A percentile compares a stretch with the other conserved stretches of the same genome.
These are phyloP conservation scores for Stemphylium vesicarium DNA, from an alignment of 2,329 filamentous ascomycete genomes.

Conservation along the genomic window DNA sequence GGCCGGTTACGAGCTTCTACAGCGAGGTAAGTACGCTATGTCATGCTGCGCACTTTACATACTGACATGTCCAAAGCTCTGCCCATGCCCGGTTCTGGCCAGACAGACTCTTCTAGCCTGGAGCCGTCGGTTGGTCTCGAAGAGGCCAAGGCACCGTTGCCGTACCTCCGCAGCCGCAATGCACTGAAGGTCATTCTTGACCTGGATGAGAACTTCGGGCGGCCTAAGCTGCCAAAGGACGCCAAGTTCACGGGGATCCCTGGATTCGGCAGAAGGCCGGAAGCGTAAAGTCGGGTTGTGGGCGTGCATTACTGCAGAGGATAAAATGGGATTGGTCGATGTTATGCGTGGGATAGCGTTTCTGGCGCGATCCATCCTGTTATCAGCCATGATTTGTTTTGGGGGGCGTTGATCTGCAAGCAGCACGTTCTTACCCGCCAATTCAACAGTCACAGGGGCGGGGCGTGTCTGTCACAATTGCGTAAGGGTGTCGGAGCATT, in stretches of 20 bases:
- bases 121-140: constrained; percentile 69
- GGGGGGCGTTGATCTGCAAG: constrained; percentile 28
- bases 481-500: constrained; percentile 9
- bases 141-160: constrained; percentile 68
- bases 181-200: constrained; percentile 95
- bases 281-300: constrained; percentile 25
- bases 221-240: constrained; percentile 63
- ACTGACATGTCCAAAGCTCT: constrained; percentile 54
- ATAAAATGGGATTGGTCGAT: constrained; percentile 42
- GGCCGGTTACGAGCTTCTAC: constrained; percentile 90
- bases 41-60: background rate
- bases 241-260: constrained; percentile 45
- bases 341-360: constrained; percentile 26
- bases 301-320: constrained; percentile 27
- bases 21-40: constrained; percentile 57
- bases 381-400: constrained; percentile 37
- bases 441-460: constrained; percentile 26
- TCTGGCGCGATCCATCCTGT: constrained; percentile 29
- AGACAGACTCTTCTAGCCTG: constrained; percentile 54
- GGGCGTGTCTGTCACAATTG: constrained; percentile 5
- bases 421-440: constrained; percentile 23
- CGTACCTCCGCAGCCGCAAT: constrained; percentile 79
- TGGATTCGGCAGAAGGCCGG: constrained; percentile 44
- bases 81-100: constrained; percentile 75
- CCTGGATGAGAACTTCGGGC: constrained; percentile 90